These are phyloP conservation scores for Sclerotiophoma versabilis DNA, from an alignment of 2,329 filamentous ascomycete species.

Conservation along the genomic window DNA sequence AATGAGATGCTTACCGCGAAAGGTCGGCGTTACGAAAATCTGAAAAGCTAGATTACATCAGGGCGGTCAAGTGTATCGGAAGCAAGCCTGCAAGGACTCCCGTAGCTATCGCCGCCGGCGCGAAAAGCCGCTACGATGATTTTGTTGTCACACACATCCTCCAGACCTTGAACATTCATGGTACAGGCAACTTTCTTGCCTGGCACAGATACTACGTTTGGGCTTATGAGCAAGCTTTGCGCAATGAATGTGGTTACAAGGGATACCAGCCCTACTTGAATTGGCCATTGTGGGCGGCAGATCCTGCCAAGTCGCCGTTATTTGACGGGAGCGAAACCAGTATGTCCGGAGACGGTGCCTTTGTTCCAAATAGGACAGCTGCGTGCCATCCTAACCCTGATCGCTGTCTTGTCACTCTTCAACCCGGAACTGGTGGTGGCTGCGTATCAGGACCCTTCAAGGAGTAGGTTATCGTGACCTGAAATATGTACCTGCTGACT, in stretches of 20 bases:
- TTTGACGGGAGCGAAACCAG: slow-evolving; percentile 37
- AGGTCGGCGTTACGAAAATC: slow-evolving; percentile 28
- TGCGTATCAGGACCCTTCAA: slow-evolving; percentile 6
- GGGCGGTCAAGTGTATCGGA: slow-evolving; percentile 40
- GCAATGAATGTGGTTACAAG: slow-evolving; percentile 30
- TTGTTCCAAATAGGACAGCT: slow-evolving; percentile 35
- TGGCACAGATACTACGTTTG: slow-evolving; percentile 27
- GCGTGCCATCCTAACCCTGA: slow-evolving; percentile 17
- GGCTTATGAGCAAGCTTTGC: slow-evolving; percentile 24
- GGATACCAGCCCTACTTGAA: slow-evolving; percentile 31
- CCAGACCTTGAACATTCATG: slow-evolving; percentile 39
- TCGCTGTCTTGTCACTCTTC: slow-evolving; percentile 8
- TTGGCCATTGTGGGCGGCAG: slow-evolving; percentile 21
- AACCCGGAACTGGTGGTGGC: slow-evolving; percentile 25
- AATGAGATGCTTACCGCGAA: background rate
- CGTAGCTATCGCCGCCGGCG: slow-evolving; percentile 32
- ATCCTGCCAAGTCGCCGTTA: slow-evolving; percentile 37
- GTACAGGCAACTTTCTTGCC: slow-evolving; percentile 31
- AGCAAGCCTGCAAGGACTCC: slow-evolving; percentile 36
- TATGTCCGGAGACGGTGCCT: slow-evolving; percentile 38
- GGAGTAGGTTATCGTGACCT: background rate
- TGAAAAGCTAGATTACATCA: slow-evolving; percentile 39
- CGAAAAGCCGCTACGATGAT: slow-evolving; percentile 42
- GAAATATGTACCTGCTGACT: background rate
- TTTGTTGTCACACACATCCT: slow-evolving; percentile 44